Conservation (phyloP, 495 filamentous ascomycete species). For the Daldinia concentrica region DNA sequence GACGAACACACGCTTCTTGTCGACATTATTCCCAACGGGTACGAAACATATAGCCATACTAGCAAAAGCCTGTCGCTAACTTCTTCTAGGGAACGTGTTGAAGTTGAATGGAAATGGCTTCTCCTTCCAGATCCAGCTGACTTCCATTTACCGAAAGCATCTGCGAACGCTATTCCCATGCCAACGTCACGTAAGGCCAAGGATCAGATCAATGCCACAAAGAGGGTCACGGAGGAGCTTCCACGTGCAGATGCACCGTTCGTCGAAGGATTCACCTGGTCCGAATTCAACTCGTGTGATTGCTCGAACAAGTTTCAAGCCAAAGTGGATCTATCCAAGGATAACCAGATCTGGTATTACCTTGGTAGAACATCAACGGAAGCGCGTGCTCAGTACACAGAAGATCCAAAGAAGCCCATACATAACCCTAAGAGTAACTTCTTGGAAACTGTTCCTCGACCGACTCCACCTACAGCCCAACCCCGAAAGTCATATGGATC, state of each 20-base stretch:
- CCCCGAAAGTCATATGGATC: conserved; percentile 48
- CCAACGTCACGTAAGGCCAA: conserved; percentile 64
- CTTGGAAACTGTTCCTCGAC: conserved; percentile 68
- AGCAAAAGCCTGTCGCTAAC: conserved; percentile 36
- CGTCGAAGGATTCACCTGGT: conserved; percentile 75
- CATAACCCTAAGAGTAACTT: conserved; percentile 70
- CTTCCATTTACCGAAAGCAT: conserved; percentile 69
- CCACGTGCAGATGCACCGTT: conserved; percentile 76
- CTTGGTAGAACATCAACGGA: conserved; percentile 88
- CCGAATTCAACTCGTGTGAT: conserved; percentile 76
- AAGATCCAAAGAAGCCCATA: conserved; percentile 68
- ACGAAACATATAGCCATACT: conserved; percentile 51
- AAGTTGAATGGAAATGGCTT: conserved; percentile 83
- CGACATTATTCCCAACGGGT: conserved; percentile 89
- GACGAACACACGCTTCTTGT: conserved; percentile 78
- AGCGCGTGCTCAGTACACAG: conserved; percentile 90
- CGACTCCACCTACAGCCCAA: conserved; percentile 46
- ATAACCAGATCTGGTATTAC: conserved; percentile 88
- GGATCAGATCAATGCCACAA: conserved; percentile 64
- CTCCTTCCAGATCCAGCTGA: conserved; percentile 72
- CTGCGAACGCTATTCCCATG: conserved; percentile 65
- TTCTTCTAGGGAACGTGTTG: conserved; percentile 62
- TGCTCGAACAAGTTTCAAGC: conserved; percentile 50
- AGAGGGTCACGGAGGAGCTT: conserved; percentile 64
- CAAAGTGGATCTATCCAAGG: conserved; percentile 73